Percentiles rank a stretch among this genome's conserved stretches.
phyloP scores from a whole-genome alignment of 1,284 basidiomycete genomes.

The Jaminaea rosea region DNA sequence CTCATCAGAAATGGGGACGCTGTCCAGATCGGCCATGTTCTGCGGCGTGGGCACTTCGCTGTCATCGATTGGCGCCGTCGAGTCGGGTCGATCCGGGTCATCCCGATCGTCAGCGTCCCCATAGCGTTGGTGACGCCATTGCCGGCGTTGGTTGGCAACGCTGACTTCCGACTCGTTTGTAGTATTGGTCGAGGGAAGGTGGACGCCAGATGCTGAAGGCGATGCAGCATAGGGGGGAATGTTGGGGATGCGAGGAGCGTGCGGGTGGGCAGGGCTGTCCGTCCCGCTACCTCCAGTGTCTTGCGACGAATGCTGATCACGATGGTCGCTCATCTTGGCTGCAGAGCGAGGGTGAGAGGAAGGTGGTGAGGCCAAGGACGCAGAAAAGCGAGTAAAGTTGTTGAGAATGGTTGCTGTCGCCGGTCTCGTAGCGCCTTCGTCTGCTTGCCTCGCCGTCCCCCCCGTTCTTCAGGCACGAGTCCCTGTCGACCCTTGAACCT shows the following conservation, averaged over 20 bases:
- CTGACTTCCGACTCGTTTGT: conserved; percentile 3
- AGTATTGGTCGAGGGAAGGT: conserved; percentile 11
- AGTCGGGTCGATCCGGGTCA: conserved; percentile 8
- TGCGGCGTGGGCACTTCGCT: conserved; percentile 23
- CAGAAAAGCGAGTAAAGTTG: too few relatives aligned
- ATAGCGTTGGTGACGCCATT: neutral
- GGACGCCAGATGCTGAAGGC: conserved; percentile 17
- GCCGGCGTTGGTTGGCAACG: neutral
- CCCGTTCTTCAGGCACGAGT: too few relatives aligned
- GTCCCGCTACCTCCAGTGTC: neutral
- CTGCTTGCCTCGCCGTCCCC: neutral
- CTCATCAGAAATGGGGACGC: conserved; percentile 33
- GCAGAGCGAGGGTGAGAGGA: too few relatives aligned
- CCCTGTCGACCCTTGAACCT: too few relatives aligned
- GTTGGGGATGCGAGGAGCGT: conserved; percentile 21
- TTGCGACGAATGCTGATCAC: neutral
- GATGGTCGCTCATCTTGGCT: too few relatives aligned
- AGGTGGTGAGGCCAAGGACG: too few relatives aligned
- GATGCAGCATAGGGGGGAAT: conserved; percentile 27
- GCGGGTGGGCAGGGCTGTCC: neutral
- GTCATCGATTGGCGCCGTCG: conserved; percentile 13
- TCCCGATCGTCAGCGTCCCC: neutral
- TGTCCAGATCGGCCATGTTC: conserved; percentile 29
- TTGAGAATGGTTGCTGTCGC: too few relatives aligned
- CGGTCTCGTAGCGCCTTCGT: too few relatives aligned